A percentile compares a stretch with the other conserved stretches of the same genome.
Evolutionary conservation across 2,329 filamentous ascomycete species (phyloP).

Genomic region (Colletotrichum gigasporum): DNA sequence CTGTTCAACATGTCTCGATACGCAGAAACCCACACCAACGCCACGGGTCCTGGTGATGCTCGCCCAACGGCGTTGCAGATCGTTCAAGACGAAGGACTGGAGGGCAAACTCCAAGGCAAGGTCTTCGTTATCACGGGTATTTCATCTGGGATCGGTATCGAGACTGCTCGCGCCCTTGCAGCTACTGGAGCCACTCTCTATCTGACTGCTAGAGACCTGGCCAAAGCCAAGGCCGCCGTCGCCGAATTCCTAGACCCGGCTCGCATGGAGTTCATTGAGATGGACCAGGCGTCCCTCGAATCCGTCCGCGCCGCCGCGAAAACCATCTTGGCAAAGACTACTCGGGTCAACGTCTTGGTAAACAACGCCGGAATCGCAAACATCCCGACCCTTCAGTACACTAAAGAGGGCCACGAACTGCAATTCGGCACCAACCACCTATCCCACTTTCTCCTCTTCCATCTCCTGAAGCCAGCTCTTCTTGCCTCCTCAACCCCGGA

Average conservation of each 20-base stretch:
- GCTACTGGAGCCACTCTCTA: conserved; percentile 48
- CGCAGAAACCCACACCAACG: conserved; percentile 30
- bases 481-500: conserved; percentile 31
- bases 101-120: conserved; percentile 41
- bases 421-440: conserved; percentile 41
- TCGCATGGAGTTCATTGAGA: conserved; percentile 3
- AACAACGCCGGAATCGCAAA: conserved; percentile 54
- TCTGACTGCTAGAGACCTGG: conserved; percentile 44
- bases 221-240: conserved; percentile 42
- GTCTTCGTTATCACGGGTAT: conserved; percentile 48
- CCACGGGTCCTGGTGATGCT: conserved; percentile 40
- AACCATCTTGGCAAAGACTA: conserved; percentile 39
- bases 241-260: conserved; percentile 29
- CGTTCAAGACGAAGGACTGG: conserved; percentile 40
- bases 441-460: conserved; percentile 38
- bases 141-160: conserved; percentile 48
- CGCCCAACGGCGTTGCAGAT: conserved; percentile 45
- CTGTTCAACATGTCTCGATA: conserved; percentile 28
- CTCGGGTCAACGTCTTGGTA: conserved; percentile 50
- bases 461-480: conserved; percentile 36
- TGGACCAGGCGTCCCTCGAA: conserved; percentile 30
- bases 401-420: conserved; percentile 35
- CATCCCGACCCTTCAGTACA: conserved; percentile 32
- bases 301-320: conserved; percentile 40
- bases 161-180: conserved; percentile 48